Base-by-base conservation (phyloP, 2,329 filamentous ascomycete genomes). In the Metarhizium humberi region DNA sequence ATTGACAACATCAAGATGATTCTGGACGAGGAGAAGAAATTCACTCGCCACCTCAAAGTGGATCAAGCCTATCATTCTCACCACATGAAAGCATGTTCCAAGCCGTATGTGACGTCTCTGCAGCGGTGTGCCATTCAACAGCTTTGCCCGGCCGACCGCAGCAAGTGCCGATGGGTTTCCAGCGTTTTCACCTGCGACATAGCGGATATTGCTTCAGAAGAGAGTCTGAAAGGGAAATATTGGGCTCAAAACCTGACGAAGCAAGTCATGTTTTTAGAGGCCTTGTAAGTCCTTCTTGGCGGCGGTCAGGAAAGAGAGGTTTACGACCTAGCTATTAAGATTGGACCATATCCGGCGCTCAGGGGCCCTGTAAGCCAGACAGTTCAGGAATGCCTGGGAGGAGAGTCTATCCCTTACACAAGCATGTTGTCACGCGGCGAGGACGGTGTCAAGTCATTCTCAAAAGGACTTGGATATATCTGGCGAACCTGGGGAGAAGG, bases 11-110 rank as follows among this genome's bases (percentile, higher is more conserved):
- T 66, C 0, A 56, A 64, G 51, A 55, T 46, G 2, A 36, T 66
- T 2, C 53, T 69, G 0, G 56, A 64, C 2, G 61, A 59, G 13
- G 55, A 61, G 10, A 57, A 61, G 36, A 60, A 63, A 6, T 69
- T 73, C 50, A 56, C 62, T 1, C 57, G 69, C 3, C 38, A 57
- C 1, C 62, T 77, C 0, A 62, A 67, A 29, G 70, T 74, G 3
- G 68, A 73, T 53, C 68, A 55, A 5, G 74, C 73, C 0, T 77
- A 75, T 3, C 69, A 68, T 36, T 75, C 74, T 0, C 66, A 67
- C 20, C 70, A 74, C 53, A 75, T 75, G 70, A 40, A 49, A 1
- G 10, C 55, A 3, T 62, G 59, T n/a, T 56, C 55, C 7, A 50
- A 50, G 6, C 52, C 52, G 2, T 65, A 64, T 32, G 25, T 62